Base-by-base conservation (phyloP, 305 asterid species). In the Fraxinus floribunda region DNA sequence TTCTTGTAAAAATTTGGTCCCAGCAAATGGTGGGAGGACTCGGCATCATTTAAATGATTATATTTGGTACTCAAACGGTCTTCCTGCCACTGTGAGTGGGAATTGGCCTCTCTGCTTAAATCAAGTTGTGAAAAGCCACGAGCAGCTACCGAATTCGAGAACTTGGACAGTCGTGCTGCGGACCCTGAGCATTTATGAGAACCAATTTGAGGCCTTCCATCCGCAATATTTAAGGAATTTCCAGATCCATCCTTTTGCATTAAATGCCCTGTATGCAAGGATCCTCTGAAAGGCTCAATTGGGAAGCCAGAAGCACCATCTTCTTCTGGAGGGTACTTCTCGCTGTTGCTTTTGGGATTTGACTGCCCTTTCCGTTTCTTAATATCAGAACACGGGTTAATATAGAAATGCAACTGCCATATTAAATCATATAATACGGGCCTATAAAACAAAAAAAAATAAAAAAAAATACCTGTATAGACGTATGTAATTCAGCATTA, bases 401-500 rank as follows among this genome's bases (percentile, higher is more conserved):
- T 34, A 82, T 62, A 70, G 76, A 30, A 4, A 72, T 49, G 62
- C 18, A 77, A 22, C 72, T 52, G 52, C 55, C 60, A 82, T 68
- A 68, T 36, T 26, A 49, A 49, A 68, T 49, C 24, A 57, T 35
- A 15, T 26, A 13, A 18, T 20, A 20, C 32, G 16, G n/a, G 36
- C 18, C 62, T 49, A 62, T 75, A 41, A 26, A 52, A 75, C 30
- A 71, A 66, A 78, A 34, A 4, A 30, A 4, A 80, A 71, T 60
- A 78, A 34, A 4, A 30, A 2, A 4, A 80, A 18, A n/a, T 87
- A 91, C 97, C 93, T 90, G 97, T 64, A 91, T 85, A 77, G 97
- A 91, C 13, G 85, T 79, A 74, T 82, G 91, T 78, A 92, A 84
- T 87, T 92, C 97, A 66, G 94, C 94, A 88, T 92, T 93, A 81